Evolutionary conservation across 2,329 filamentous ascomycete genomes (phyloP), one percentile per base, ranked within the genome.

Genomic region (Elsinoe arachidis): DNA sequence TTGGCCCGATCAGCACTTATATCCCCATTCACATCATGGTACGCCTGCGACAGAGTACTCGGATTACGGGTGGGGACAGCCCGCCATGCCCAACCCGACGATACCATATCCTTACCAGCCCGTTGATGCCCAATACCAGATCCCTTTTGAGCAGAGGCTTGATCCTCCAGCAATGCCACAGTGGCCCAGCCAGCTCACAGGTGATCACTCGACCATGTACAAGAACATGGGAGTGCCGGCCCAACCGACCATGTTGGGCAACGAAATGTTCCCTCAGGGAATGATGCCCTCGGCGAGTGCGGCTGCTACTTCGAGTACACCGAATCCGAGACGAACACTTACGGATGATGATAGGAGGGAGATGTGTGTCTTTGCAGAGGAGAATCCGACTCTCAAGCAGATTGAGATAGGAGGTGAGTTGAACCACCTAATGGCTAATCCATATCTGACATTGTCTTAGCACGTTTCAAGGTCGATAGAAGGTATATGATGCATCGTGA

Each of bases 301-400:
- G n/a, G 19, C 49, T 11, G 49, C 33, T 34, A 35, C 56, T 54
- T 58, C 56, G 19, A 51, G 37, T 37, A 58, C 56, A 21, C 56
- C 56, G 12, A 51, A 57, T 30, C 55, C 47, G 64, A 90, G 53
- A 17, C 37, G 90, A 73, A 97, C 92, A 1, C 77, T 99, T 64
- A 96, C 90, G 6, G 89, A 96, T 67, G 86, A 89, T 59, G 91
- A 97, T 70, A 87, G 93, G 62, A 82, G 90, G 63, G 82, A 84
- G 44, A 99, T 99, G 91, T 99, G 93, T 72, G 82, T 90, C 68
- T 96, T 92, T 71, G 88, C 92, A 65, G 87, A 93, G 69, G 87
- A 95, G 61, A 86, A 97, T 68, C 93, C 92, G 19, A 86, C 83
- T 51, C 85, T 90, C 46, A 96, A 96, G 74, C 93, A 99, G 75